These are phyloP conservation scores for Candida orba DNA, from an alignment of 805 yeast species.

Conservation along the genomic window DNA sequence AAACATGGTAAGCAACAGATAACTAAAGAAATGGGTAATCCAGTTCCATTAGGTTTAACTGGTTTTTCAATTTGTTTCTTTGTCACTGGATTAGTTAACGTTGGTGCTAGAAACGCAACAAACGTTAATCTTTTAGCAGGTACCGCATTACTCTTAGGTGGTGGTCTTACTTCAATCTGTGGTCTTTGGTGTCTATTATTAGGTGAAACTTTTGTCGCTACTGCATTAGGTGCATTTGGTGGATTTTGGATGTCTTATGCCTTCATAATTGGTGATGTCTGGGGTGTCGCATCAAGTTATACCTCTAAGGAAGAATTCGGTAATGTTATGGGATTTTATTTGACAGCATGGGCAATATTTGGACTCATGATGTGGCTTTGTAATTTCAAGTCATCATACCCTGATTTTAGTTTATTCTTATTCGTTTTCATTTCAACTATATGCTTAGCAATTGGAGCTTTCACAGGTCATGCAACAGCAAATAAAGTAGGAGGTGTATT, in stretches of 20 bases:
- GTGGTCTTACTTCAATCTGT: conserved; percentile 39
- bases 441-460: neutral
- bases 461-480: neutral
- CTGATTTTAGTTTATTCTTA: neutral
- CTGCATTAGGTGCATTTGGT: conserved; percentile 45
- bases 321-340: conserved; percentile 40
- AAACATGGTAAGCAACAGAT: neutral
- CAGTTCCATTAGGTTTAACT: conserved; percentile 46
- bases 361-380: conserved; percentile 38
- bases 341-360: conserved; percentile 46
- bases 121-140: conserved; percentile 37
- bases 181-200: conserved; percentile 43
- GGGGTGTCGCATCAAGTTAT: conserved; percentile 36
- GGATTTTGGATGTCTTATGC: conserved; percentile 48
- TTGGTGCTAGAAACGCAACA: conserved; percentile 39
- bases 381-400: conserved; percentile 29
- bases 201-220: conserved; percentile 50
- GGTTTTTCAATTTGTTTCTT: conserved; percentile 41
- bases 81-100: conserved; percentile 37
- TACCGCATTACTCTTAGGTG: conserved; percentile 41
- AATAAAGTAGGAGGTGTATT: neutral
- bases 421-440: neutral
- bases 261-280: conserved; percentile 35
- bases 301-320: conserved; percentile 28
- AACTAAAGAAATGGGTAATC: conserved; percentile 23